Evolutionary conservation across 192 early-diverging fungal genomes (phyloP).

Genomic region (Bifiguratus adelaidae): DNA sequence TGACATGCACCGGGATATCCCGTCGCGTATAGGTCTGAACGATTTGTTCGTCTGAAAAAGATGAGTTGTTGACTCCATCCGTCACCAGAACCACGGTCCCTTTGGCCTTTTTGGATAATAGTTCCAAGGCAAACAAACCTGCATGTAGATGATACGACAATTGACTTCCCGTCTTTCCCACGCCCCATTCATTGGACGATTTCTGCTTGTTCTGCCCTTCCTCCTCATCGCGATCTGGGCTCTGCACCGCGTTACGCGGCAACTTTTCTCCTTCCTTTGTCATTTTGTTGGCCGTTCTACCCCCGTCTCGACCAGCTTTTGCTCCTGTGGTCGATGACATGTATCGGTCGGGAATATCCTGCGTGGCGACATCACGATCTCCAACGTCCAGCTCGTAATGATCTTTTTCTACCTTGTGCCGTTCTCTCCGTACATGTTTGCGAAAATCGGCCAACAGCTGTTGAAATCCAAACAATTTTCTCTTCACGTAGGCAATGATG

Average conservation of each 20-base stretch:
- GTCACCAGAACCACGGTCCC: slow-evolving; percentile 51
- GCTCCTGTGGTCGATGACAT: not conserved
- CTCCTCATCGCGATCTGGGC: too few species aligned
- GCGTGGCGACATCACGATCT: not conserved
- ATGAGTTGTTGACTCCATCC: slow-evolving; percentile 69
- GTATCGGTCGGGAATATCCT: not conserved
- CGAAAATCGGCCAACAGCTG: slow-evolving; percentile 26
- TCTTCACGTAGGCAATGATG: slow-evolving; percentile 23
- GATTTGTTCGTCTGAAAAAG: slow-evolving; percentile 42
- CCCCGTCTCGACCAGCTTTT: not conserved
- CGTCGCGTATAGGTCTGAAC: slow-evolving; percentile 49
- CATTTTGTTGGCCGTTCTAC: not conserved
- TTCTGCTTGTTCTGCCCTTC: too few species aligned
- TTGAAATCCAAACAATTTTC: slow-evolving; percentile 28
- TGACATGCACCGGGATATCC: slow-evolving; percentile 51
- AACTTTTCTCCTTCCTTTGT: not conserved
- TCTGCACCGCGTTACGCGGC: not conserved
- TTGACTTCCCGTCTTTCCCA: slow-evolving; percentile 42
- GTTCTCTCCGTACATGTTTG: slow-evolving; percentile 18
- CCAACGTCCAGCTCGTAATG: slow-evolving; percentile 33
- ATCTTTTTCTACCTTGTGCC: slow-evolving; percentile 24
- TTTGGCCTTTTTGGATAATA: slow-evolving; percentile 28
- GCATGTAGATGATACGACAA: slow-evolving; percentile 44
- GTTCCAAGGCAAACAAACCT: slow-evolving; percentile 33
- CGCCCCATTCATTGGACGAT: slow-evolving; percentile 27